Evolutionary conservation across 345 rosid genomes (phyloP).

Genomic region (Boechera divaricarpa): DNA sequence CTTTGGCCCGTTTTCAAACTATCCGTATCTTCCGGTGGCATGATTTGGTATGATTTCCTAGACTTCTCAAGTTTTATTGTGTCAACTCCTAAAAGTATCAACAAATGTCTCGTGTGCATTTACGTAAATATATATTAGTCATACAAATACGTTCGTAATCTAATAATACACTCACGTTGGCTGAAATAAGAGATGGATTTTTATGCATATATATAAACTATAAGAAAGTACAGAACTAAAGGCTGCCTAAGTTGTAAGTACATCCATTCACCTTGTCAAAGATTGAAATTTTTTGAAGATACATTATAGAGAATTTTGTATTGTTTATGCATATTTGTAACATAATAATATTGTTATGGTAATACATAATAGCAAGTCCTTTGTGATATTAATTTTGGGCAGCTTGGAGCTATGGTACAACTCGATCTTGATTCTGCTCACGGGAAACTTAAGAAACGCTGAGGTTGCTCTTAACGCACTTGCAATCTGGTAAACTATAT

Average conservation of each 20-base stretch:
- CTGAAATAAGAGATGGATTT: not conserved
- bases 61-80: not conserved
- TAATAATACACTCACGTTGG: not conserved
- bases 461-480: constrained; percentile 82
- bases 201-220: not conserved
- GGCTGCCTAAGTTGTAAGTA: not conserved
- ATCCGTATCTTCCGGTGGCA: constrained; percentile 55
- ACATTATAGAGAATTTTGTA: not conserved
- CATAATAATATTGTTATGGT: constrained; percentile 1
- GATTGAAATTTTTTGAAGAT: not conserved
- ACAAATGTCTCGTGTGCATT: not conserved
- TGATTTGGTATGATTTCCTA: constrained; percentile 60
- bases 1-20: constrained; percentile 54
- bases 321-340: not conserved
- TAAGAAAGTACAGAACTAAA: not conserved
- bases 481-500: constrained; percentile 63
- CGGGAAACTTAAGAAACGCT: constrained; percentile 67
- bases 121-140: not conserved
- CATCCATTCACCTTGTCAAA: constrained; percentile 1
- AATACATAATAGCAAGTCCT: not conserved
- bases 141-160: not conserved
- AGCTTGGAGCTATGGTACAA: constrained; percentile 87
- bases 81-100: not conserved
- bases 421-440: constrained; percentile 64
- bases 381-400: constrained; percentile 15